Evolutionary conservation across 1,139 yeast species (phyloP).

Genomic region (Suhomyces bribrorum): DNA sequence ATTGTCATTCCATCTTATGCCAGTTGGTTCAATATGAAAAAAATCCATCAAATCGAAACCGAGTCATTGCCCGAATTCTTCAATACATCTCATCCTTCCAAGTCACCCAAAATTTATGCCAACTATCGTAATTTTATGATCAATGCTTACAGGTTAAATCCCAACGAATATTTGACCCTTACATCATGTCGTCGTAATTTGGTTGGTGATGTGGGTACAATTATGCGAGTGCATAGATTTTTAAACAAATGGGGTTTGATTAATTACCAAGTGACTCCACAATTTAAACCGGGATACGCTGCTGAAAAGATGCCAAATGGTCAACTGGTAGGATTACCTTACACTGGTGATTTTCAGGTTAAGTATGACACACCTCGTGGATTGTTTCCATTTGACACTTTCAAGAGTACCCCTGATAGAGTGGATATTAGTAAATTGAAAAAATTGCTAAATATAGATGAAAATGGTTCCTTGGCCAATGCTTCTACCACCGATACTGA

Average conservation of each 20-base stretch:
- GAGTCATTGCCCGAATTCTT: constrained; percentile 92
- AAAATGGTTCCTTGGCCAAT: constrained; percentile 1
- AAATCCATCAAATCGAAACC: constrained; percentile 61
- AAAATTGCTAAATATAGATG: constrained; percentile 38
- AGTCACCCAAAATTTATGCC: constrained; percentile 84
- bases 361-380: constrained; percentile 93
- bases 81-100: constrained; percentile 69
- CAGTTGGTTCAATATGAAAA: constrained; percentile 80
- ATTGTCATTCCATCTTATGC: constrained; percentile 94
- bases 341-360: constrained; percentile 66
- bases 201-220: constrained; percentile 94
- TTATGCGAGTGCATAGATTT: constrained; percentile 87
- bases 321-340: constrained; percentile 53
- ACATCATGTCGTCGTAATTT: constrained; percentile 94
- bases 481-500: not conserved
- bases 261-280: constrained; percentile 85
- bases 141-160: constrained; percentile 87
- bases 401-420: constrained; percentile 54
- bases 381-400: constrained; percentile 86
- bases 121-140: constrained; percentile 94
- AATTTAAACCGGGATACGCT: constrained; percentile 61
- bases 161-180: constrained; percentile 87
- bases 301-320: constrained; percentile 60
- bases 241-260: constrained; percentile 95
- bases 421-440: constrained; percentile 61